Base-by-base conservation (phyloP, 495 filamentous ascomycete genomes). In the Aspergillus incahuasiensis region DNA sequence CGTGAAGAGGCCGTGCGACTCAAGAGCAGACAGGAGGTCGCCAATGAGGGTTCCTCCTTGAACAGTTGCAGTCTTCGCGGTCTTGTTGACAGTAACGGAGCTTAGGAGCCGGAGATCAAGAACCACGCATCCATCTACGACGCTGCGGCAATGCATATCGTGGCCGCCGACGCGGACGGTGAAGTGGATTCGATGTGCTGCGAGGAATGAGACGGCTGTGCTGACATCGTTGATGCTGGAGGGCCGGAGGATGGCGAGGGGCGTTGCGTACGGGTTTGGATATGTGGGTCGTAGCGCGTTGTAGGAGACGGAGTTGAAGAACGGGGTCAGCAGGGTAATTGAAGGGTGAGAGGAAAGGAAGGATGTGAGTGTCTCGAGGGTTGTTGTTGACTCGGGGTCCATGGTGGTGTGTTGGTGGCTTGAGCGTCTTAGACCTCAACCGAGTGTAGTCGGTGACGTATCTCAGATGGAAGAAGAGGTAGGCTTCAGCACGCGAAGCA, bases 141-240 rank as follows among this genome's bases (percentile, higher is more conserved):
- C 28, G 0, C 64, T 53, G 1, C 54, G 57, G 9, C 70, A 70
- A 30, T 56, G 56, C 11, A 71, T 34, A 57, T 75, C 68, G 50
- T 75, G 72, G n/a, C 73, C 72, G 13, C 75, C 75, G 0, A 54
- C 39, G 43, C 75, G 71, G 5, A 79, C 45, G 19, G 65, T 66
- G 51, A 76, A 74, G 7, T 46, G 44, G 39, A 76, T 53, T 4
- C 13, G 2, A 2, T 12, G 6, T 15, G 32, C 6, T 15, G 32
- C 32, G 6, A 35, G 32, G 32, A 35, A 35, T 9, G 4, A 12
- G 5, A 35, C 32, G 3, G 9, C 13, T 5, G 9, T 15, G 12
- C 32, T 35, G 32, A 35, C 32, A 12, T 9, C 32, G 6, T 35
- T 11, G 32, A 12, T 35, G 32, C 8, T 35, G 5, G 32, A 35